These are phyloP conservation scores for Narthecium ossifragum DNA, from an alignment of 106 monocot species.

Conservation along the genomic window DNA sequence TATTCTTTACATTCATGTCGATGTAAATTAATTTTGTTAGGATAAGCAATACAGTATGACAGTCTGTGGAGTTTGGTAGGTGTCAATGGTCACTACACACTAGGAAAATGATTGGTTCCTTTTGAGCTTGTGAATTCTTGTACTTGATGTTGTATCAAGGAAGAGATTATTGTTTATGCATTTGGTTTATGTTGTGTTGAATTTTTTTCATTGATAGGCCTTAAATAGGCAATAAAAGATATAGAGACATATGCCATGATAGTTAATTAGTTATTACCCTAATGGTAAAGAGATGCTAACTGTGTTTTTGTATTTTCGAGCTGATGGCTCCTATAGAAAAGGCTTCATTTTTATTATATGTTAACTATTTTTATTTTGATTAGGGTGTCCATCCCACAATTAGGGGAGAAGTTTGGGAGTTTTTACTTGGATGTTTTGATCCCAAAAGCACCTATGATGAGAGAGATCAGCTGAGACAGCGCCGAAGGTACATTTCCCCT, in stretches of 20 bases:
- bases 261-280: not conserved
- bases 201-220: not conserved
- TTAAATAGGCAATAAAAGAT: not conserved
- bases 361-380: not conserved
- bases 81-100: too few relatives aligned
- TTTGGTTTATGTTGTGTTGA: too few relatives aligned
- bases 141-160: too few relatives aligned
- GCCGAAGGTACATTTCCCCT: slow-evolving; percentile 43
- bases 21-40: not conserved
- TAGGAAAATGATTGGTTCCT: too few relatives aligned
- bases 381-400: slow-evolving; percentile 97
- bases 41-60: too few relatives aligned
- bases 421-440: slow-evolving; percentile 91
- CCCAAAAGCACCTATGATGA: slow-evolving; percentile 85
- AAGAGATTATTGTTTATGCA: too few relatives aligned
- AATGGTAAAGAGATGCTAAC: not conserved
- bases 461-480: slow-evolving; percentile 61
- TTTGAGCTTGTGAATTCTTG: too few relatives aligned
- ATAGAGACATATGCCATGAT: not conserved
- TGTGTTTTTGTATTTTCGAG: not conserved
- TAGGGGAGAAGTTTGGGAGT: slow-evolving; percentile 97
- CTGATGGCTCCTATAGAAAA: not conserved
- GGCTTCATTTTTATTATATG: not conserved
- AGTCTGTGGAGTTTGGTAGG: too few relatives aligned
- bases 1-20: not conserved